A percentile compares a stretch with the other conserved stretches of the same genome.
Conservation (phyloP, 257 asterid genomes). For the Solanum chmielewskii region DNA sequence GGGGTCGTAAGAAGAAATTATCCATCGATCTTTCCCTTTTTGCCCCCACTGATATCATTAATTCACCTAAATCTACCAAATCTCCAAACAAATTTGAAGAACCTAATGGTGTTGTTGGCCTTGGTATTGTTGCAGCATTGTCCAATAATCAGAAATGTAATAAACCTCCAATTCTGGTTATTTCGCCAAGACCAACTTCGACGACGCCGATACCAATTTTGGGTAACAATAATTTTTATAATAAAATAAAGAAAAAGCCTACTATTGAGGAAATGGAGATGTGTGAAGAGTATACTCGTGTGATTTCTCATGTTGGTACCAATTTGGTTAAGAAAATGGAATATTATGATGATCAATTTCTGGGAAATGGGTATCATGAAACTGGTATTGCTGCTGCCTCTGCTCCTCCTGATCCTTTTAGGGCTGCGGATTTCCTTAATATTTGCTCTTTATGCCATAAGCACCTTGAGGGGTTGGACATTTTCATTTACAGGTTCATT, state of each 20-base stretch:
- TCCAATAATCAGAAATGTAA: background rate
- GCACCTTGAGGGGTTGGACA: constrained; percentile 79
- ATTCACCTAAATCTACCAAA: background rate
- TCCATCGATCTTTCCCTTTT: constrained; percentile 44
- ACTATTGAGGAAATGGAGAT: constrained; percentile 39
- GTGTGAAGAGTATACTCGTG: constrained; percentile 75
- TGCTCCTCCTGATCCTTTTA: constrained; percentile 9
- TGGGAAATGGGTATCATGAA: constrained; percentile 3
- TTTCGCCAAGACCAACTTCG: constrained; percentile 43
- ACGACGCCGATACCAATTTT: constrained; percentile 23
- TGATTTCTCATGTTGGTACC: constrained; percentile 54
- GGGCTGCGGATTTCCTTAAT: constrained; percentile 36
- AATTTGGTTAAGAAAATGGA: constrained; percentile 45
- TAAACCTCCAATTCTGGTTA: constrained; percentile 21
- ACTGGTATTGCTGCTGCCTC: background rate
- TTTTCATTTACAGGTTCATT: constrained; percentile 76
- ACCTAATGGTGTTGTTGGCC: constrained; percentile 70
- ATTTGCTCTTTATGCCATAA: constrained; percentile 69
- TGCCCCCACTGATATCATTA: constrained; percentile 10
- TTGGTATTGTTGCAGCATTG: constrained; percentile 48
- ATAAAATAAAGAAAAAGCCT: background rate
- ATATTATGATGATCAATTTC: constrained; percentile 39
- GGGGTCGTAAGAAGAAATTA: constrained; percentile 17
- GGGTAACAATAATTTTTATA: background rate
- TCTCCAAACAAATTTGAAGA: constrained; percentile 38